phyloP scores from a whole-genome alignment of 108 stramenopile genomes.

The Cyclotella baltica region DNA sequence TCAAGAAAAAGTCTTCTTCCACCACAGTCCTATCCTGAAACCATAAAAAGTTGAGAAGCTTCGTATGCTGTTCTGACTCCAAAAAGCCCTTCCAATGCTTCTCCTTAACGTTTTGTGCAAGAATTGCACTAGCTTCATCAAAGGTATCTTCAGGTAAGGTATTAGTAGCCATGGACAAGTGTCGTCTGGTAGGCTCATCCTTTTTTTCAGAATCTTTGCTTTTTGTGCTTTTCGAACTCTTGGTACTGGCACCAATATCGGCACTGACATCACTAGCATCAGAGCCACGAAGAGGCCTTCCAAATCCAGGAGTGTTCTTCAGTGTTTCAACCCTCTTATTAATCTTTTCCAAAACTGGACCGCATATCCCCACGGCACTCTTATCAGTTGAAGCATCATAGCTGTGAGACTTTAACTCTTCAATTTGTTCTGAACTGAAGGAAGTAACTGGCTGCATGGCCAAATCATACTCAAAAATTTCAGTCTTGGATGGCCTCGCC shows the following conservation, averaged over 20 bases:
- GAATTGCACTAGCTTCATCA: slow-evolving; percentile 68
- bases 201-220: not conserved
- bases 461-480: slow-evolving; percentile 66
- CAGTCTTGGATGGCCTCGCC: slow-evolving; percentile 26
- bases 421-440: slow-evolving; percentile 15
- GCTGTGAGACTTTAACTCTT: slow-evolving; percentile 25
- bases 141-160: slow-evolving; percentile 59
- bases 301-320: slow-evolving; percentile 28
- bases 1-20: slow-evolving; percentile 93
- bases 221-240: not conserved
- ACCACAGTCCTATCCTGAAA: slow-evolving; percentile 76
- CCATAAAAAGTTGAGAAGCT: slow-evolving; percentile 78
- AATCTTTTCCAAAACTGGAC: slow-evolving; percentile 34
- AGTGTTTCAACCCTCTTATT: slow-evolving; percentile 22
- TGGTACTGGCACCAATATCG: not conserved
- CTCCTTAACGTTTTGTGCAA: slow-evolving; percentile 62
- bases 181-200: not conserved
- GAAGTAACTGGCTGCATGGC: slow-evolving; percentile 18
- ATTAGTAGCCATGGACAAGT: slow-evolving; percentile 25
- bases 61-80: slow-evolving; percentile 59
- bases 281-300: not conserved
- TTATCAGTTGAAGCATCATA: slow-evolving; percentile 21
- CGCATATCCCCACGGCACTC: slow-evolving; percentile 55
- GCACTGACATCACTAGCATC: not conserved
- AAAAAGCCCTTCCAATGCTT: slow-evolving; percentile 74